phyloP scores from a whole-genome alignment of 306 rosid genomes.

The Prosopis cineraria region DNA sequence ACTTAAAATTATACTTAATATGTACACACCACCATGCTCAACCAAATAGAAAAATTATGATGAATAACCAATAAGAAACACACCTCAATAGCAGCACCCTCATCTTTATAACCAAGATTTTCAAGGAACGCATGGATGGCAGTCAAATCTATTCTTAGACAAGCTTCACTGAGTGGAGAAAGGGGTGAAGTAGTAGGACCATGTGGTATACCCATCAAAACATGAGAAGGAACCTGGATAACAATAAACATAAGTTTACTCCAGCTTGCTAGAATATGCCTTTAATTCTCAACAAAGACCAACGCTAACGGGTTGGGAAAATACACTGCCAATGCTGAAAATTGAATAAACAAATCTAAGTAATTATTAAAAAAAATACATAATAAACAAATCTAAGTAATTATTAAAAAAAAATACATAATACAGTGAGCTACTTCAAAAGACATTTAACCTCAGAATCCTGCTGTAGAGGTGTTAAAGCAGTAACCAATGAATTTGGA shows the following conservation, averaged over 20 bases:
- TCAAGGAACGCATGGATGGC: conserved; percentile 86
- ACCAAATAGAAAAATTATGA: background rate
- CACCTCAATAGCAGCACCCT: conserved; percentile 91
- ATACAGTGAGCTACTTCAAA: conserved; percentile 18
- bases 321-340: conserved; percentile 21
- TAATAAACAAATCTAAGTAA: too few relatives aligned
- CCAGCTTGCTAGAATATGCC: conserved; percentile 34
- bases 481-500: conserved; percentile 76
- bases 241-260: conserved; percentile 29
- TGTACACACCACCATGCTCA: background rate
- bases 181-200: conserved; percentile 54
- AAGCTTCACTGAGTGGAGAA: conserved; percentile 84
- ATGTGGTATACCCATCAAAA: conserved; percentile 77
- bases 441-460: conserved; percentile 71
- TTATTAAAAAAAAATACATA: background rate
- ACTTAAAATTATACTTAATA: background rate
- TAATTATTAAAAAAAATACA: background rate
- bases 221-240: conserved; percentile 85
- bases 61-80: conserved; percentile 31
- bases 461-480: conserved; percentile 88
- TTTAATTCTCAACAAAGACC: conserved; percentile 10
- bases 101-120: conserved; percentile 83
- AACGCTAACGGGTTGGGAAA: background rate
- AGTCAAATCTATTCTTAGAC: conserved; percentile 77
- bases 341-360: background rate